Base-by-base conservation (phyloP, 768 basidiomycete species). In the Trametopsis cervina region DNA sequence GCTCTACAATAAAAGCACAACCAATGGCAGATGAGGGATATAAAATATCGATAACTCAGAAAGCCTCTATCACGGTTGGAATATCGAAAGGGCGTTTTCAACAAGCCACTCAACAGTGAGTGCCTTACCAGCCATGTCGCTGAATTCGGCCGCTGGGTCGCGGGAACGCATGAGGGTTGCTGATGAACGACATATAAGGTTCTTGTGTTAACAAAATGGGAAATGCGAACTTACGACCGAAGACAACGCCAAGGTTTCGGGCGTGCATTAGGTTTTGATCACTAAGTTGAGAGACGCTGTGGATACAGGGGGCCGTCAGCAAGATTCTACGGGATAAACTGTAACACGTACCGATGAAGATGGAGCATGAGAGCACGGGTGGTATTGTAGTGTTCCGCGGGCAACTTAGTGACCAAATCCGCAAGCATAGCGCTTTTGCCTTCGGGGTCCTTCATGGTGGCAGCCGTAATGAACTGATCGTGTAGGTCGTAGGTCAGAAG, bases 51-150 rank as follows among this genome's bases (percentile, higher is more conserved):
- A 49, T 53, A 46, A 39, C 40, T 35, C 33, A 17, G 17, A 27
- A 17, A 15, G 22, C 27, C 22, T 35, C 41, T 52, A 43, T 40
- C 9, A 33, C 29, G 29, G 29, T 33, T 54, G 57, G 57, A 77
- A 77, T 57, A 87, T 68, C 21, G 65, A 63, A 35, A 72, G 75
- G 11, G 89, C 89, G 60, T 95, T 86, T 62, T 97, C 93, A 51
- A 98, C 81, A 54, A 97, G 78, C 87, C 93, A 96, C 65, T 96
- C 92, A 43, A 99, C 75, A 58, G 86, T 81, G 50, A 93, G 76
- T 4, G 95, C 90, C 67, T 95, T 97, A 45, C 91, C 90, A 6
- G 90, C 94, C 89, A 98, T 98, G 65, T 99, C 95, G 59, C 83
- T 86, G 69, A 97, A 97, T 69, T 98, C 96, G 15, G 89, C 80